Conservation (phyloP, 768 basidiomycete genomes). For the Pleurotus platypus region DNA sequence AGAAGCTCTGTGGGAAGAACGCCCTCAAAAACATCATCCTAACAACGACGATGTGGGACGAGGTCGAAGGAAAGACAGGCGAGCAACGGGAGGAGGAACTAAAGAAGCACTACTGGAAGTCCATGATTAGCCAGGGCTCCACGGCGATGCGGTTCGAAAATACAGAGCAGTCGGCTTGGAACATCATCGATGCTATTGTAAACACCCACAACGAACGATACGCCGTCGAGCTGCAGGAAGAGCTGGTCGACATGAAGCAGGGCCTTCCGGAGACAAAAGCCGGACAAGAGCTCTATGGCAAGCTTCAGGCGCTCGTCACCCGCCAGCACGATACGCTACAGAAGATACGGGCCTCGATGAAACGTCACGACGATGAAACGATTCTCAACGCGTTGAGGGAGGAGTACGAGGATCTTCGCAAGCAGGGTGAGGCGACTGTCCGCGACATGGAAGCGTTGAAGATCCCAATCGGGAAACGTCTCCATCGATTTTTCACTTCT, state of each 20-base stretch:
- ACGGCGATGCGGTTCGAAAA: constrained; percentile 3
- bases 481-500: constrained; percentile 2
- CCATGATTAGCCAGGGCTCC: constrained; percentile 1
- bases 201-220: constrained; percentile 2
- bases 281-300: constrained; percentile 10
- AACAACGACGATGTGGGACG: constrained; percentile 12
- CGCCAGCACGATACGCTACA: constrained; percentile 11
- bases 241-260: constrained; percentile 14
- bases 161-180: constrained; percentile 11
- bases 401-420: constrained; percentile 10
- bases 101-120: constrained; percentile 4
- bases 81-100: constrained; percentile 9
- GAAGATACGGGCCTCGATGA: constrained; percentile 7
- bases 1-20: constrained; percentile 13
- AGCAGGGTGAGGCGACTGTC: constrained; percentile 5
- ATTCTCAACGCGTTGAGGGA: constrained; percentile 6
- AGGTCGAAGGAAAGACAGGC: neutral
- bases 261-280: constrained; percentile 14
- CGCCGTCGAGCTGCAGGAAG: constrained; percentile 13
- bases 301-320: constrained; percentile 12
- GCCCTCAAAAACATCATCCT: constrained; percentile 9
- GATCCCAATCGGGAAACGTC: constrained; percentile 7
- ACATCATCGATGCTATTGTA: constrained; percentile 1
- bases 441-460: constrained; percentile 7
- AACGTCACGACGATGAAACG: constrained; percentile 5